Percentiles rank a stretch among this genome's conserved stretches.
These are phyloP conservation scores for Solanum habrochaites DNA, from an alignment of 257 asterid genomes.

Conservation along the genomic window DNA sequence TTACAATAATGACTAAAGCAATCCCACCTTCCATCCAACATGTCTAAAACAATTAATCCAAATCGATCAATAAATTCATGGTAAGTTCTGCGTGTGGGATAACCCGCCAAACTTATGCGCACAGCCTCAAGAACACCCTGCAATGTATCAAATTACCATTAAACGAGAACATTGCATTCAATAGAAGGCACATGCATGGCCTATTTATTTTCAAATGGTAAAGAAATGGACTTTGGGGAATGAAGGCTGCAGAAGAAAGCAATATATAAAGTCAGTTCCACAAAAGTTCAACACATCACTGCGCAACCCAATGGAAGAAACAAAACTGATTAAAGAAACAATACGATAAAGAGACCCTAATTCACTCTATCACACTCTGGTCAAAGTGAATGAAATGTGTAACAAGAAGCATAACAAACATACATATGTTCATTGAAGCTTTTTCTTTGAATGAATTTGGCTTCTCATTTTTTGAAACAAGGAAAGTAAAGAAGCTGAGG, in stretches of 20 bases:
- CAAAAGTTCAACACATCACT: not conserved
- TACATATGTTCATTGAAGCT: not conserved
- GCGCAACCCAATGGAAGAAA: not conserved
- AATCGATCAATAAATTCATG: slow-evolving; percentile 91
- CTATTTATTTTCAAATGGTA: not conserved
- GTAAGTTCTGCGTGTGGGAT: slow-evolving; percentile 93
- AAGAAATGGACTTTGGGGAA: not conserved
- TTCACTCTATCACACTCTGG: not conserved
- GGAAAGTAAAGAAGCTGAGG: not conserved
- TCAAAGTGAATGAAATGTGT: not conserved
- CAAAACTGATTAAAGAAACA: not conserved
- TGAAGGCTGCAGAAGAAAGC: not conserved
- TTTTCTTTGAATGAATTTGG: not conserved
- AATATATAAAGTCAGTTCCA: not conserved
- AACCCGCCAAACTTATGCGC: slow-evolving; percentile 98
- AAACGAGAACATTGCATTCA: not conserved
- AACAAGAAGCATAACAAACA: not conserved
- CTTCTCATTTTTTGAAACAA: not conserved
- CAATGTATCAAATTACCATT: slow-evolving; percentile 11
- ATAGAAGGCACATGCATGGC: not conserved
- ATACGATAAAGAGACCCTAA: not conserved
- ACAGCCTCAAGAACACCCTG: slow-evolving; percentile 99
- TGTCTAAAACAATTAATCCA: slow-evolving; percentile 78
- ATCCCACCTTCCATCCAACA: slow-evolving; percentile 66
- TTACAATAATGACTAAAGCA: not conserved